Conservation (phyloP, 495 filamentous ascomycete species). For the Cercophora samala region DNA sequence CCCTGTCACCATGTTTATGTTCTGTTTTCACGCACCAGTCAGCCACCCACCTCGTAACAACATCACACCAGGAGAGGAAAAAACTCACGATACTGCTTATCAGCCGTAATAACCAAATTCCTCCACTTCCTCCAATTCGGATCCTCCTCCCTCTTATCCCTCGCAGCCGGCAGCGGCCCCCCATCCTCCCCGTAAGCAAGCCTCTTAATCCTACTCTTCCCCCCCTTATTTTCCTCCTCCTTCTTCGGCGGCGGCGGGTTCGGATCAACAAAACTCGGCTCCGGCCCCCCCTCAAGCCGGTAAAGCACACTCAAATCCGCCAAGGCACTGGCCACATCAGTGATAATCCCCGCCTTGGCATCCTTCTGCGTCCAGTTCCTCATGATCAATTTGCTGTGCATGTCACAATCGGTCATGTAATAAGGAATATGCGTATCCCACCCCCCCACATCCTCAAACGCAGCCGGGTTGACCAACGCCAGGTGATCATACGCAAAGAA, state of each 20-base stretch:
- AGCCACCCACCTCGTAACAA: not conserved
- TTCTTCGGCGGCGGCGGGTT: conserved; percentile 34
- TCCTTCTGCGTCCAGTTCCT: conserved; percentile 47
- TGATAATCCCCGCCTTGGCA: conserved; percentile 48
- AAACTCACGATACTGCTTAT: conserved; percentile 9
- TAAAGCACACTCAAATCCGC: conserved; percentile 49
- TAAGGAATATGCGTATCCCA: conserved; percentile 62
- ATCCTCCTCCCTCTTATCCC: conserved; percentile 8
- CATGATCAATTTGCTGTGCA: conserved; percentile 55
- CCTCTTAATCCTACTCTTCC: conserved; percentile 15
- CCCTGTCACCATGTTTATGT: conserved; percentile 31
- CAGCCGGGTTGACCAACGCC: conserved; percentile 53
- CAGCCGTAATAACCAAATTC: conserved; percentile 10
- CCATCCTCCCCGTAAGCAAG: conserved; percentile 5
- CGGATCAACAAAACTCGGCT: conserved; percentile 39
- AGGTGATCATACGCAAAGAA: conserved; percentile 60
- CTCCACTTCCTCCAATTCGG: conserved; percentile 13
- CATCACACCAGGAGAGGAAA: not conserved
- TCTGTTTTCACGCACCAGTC: not conserved
- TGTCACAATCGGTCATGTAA: conserved; percentile 59
- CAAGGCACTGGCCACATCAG: conserved; percentile 48
- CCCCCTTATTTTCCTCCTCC: conserved; percentile 17
- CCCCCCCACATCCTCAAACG: conserved; percentile 52
- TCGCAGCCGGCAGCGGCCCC: conserved; percentile 12
- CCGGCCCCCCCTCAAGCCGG: conserved; percentile 34